Conservation (phyloP, 2,329 filamentous ascomycete genomes). For the Talaromyces marneffei region DNA sequence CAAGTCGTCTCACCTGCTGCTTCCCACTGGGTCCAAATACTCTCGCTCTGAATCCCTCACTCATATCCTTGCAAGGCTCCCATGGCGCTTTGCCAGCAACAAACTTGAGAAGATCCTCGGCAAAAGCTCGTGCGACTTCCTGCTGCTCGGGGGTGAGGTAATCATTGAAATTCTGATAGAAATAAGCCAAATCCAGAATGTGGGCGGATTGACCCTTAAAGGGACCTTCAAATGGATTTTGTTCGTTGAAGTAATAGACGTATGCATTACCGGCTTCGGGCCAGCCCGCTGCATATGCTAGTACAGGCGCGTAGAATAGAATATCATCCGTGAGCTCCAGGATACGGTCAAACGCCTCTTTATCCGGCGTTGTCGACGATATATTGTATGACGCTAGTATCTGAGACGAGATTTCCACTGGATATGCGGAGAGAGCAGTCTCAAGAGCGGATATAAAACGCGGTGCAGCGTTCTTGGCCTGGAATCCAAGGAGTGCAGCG, state of each 20-base stretch:
- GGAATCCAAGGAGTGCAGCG: constrained; percentile 24
- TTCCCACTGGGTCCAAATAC: constrained; percentile 24
- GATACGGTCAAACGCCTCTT: constrained; percentile 38
- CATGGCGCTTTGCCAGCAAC: constrained; percentile 33
- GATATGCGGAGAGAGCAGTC: constrained; percentile 20
- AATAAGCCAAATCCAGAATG: constrained; percentile 42
- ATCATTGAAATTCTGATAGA: constrained; percentile 45
- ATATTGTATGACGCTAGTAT: constrained; percentile 40
- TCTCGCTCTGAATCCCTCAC: constrained; percentile 22
- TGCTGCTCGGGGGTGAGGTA: constrained; percentile 30
- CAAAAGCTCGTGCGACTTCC: constrained; percentile 29
- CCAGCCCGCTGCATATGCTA: constrained; percentile 38
- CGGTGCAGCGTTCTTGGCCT: constrained; percentile 20
- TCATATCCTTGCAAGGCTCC: constrained; percentile 20
- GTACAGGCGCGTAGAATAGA: constrained; percentile 41
- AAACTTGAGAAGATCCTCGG: constrained; percentile 36
- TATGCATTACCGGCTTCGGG: constrained; percentile 25
- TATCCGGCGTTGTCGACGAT: constrained; percentile 30
- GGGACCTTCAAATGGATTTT: constrained; percentile 43
- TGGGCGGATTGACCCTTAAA: constrained; percentile 39
- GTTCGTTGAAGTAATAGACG: constrained; percentile 45
- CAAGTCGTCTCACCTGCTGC: constrained; percentile 9
- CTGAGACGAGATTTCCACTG: constrained; percentile 19
- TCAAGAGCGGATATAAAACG: constrained; percentile 21
- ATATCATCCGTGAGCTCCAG: constrained; percentile 44